Evolutionary conservation across 345 rosid genomes (phyloP).

Genomic region (Populus alba): DNA sequence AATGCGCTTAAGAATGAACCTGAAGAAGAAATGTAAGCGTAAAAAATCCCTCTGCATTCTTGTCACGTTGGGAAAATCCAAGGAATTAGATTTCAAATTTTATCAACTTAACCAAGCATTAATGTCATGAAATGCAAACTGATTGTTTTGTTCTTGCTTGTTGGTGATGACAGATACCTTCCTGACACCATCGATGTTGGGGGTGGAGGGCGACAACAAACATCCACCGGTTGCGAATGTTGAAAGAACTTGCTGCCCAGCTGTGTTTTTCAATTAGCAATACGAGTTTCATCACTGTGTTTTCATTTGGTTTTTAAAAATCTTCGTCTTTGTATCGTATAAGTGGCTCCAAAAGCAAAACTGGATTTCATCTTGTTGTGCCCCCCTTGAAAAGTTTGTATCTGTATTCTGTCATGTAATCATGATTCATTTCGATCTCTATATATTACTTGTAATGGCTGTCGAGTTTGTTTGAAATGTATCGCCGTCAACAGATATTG

Average conservation of each 20-base stretch:
- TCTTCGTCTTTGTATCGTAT: not conserved
- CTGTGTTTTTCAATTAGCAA: not conserved
- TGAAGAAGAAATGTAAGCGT: conserved; percentile 75
- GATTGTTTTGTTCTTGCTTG: conserved; percentile 5
- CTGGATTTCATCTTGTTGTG: not conserved
- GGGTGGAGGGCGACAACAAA: conserved; percentile 51
- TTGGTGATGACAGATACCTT: conserved; percentile 47
- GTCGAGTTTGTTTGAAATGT: not conserved
- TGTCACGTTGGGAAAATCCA: not conserved
- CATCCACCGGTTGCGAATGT: conserved; percentile 78
- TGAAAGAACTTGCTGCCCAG: conserved; percentile 13
- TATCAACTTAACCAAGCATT: not conserved
- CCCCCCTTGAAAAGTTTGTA: not conserved
- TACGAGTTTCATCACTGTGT: not conserved
- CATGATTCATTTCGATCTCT: not conserved
- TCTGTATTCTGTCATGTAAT: not conserved
- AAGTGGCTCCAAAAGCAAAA: not conserved
- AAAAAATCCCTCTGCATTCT: not conserved
- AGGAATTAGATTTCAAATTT: not conserved
- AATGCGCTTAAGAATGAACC: conserved; percentile 88
- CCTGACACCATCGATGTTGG: conserved; percentile 74
- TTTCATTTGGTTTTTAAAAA: not conserved
- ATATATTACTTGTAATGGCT: not conserved
- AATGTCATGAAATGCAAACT: not conserved
- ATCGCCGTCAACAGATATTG: not conserved